These are phyloP conservation scores for Thalassiosira pacifica DNA, from an alignment of 352 stramenopile genomes.

Conservation along the genomic window DNA sequence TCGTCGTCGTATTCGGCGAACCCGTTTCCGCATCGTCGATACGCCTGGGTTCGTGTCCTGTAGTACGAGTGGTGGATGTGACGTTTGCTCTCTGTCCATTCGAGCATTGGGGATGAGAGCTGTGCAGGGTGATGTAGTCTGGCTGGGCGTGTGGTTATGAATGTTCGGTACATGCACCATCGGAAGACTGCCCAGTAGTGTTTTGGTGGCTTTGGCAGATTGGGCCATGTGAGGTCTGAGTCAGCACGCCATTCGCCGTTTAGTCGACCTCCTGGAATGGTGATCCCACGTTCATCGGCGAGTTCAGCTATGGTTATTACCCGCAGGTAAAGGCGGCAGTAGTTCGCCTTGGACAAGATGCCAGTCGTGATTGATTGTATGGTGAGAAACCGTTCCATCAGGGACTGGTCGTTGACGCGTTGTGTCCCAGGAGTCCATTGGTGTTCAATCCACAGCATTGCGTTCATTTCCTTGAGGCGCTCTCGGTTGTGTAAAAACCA, in stretches of 20 bases:
- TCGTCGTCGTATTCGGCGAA: not conserved
- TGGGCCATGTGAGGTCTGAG: not conserved
- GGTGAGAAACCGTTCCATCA: constrained; percentile 33
- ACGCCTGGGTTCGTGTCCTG: not conserved
- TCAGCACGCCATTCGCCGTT: constrained; percentile 4
- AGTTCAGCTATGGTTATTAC: constrained; percentile 22
- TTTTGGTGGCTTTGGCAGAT: not conserved
- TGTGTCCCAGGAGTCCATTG: constrained; percentile 22
- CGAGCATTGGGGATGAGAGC: not conserved
- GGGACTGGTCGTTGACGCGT: not conserved
- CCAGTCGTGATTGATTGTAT: not conserved
- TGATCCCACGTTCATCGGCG: not conserved
- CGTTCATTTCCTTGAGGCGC: not conserved
- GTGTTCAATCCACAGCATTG: constrained; percentile 32
- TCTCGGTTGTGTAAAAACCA: not conserved
- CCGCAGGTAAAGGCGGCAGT: not conserved
- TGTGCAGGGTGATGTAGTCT: not conserved
- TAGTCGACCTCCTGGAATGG: constrained; percentile 6
- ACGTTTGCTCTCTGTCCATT: not conserved
- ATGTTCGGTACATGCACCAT: not conserved
- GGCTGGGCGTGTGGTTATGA: not conserved
- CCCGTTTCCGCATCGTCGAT: not conserved
- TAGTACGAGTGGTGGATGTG: not conserved
- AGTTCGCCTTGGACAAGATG: constrained; percentile 1
- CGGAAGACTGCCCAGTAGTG: constrained; percentile 9